These are phyloP conservation scores for Castanea sativa DNA, from an alignment of 306 rosid genomes.

Conservation along the genomic window DNA sequence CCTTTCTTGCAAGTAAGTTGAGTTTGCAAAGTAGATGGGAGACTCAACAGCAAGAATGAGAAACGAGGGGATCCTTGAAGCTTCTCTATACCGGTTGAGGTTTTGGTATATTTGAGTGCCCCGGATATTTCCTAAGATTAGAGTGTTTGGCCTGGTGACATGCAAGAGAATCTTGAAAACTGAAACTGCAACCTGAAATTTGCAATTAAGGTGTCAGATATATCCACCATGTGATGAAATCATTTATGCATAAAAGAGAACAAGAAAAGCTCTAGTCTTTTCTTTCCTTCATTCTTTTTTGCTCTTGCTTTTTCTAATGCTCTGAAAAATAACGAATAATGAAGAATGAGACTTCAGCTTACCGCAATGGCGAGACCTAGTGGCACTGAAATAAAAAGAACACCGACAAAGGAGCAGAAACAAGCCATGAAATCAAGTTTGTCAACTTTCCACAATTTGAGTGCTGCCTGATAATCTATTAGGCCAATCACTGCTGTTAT, in stretches of 20 bases:
- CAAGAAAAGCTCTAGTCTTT: too few relatives aligned
- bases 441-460: conserved; percentile 83
- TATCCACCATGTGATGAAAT: neutral
- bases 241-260: too few relatives aligned
- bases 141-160: conserved; percentile 87
- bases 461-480: conserved; percentile 73
- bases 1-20: conserved; percentile 97
- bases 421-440: conserved; percentile 93
- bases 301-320: too few relatives aligned
- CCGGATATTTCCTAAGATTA: conserved; percentile 74
- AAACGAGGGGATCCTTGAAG: conserved; percentile 72
- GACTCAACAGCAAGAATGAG: conserved; percentile 86
- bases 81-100: conserved; percentile 69
- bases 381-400: conserved; percentile 91
- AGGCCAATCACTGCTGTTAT: conserved; percentile 90
- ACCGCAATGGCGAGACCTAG: conserved; percentile 92
- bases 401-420: conserved; percentile 83
- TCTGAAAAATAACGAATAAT: neutral
- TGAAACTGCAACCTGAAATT: conserved; percentile 78
- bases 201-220: conserved; percentile 3
- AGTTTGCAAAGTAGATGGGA: conserved; percentile 93
- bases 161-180: conserved; percentile 92
- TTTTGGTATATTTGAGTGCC: conserved; percentile 84
- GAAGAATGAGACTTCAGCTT: conserved; percentile 16
- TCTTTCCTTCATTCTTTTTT: too few relatives aligned